phyloP scores from a whole-genome alignment of 495 filamentous ascomycete species.

The Penicillium paradoxum region DNA sequence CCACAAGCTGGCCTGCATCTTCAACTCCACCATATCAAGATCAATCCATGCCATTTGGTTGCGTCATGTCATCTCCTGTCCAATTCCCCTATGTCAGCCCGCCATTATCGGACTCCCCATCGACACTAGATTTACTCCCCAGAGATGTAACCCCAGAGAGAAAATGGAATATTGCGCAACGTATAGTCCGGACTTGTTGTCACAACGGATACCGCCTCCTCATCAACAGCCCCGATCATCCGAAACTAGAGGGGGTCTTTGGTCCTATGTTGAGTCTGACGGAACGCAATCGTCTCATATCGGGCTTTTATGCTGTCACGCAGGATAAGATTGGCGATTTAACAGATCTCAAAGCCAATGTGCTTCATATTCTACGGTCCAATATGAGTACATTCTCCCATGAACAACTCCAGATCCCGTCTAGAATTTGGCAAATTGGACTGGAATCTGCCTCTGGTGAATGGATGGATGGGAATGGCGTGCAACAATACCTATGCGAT shows the following conservation, averaged over 20 bases:
- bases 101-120: constrained; percentile 10
- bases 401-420: constrained; percentile 13
- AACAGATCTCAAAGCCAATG: constrained; percentile 18
- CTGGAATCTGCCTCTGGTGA: constrained; percentile 16
- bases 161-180: constrained; percentile 24
- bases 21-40: constrained; percentile 22
- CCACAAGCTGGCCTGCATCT: neutral
- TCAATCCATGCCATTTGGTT: constrained; percentile 20
- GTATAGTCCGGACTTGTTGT: constrained; percentile 27
- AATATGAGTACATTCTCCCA: constrained; percentile 12
- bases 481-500: constrained; percentile 23
- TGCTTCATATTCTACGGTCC: constrained; percentile 12
- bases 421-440: constrained; percentile 22
- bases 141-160: constrained; percentile 11
- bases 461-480: constrained; percentile 31
- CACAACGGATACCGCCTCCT: constrained; percentile 25
- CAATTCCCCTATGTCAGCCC: constrained; percentile 8
- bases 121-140: constrained; percentile 2
- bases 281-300: constrained; percentile 22
- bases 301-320: constrained; percentile 17
- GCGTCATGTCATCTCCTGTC: constrained; percentile 15
- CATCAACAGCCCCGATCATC: constrained; percentile 10
- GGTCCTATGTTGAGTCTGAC: constrained; percentile 12
- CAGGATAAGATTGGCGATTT: constrained; percentile 19
- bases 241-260: constrained; percentile 21